Percentiles rank a stretch among this genome's conserved stretches.
Evolutionary conservation across 495 filamentous ascomycete species (phyloP).

Genomic region (Hypoxylon lenormandii): DNA sequence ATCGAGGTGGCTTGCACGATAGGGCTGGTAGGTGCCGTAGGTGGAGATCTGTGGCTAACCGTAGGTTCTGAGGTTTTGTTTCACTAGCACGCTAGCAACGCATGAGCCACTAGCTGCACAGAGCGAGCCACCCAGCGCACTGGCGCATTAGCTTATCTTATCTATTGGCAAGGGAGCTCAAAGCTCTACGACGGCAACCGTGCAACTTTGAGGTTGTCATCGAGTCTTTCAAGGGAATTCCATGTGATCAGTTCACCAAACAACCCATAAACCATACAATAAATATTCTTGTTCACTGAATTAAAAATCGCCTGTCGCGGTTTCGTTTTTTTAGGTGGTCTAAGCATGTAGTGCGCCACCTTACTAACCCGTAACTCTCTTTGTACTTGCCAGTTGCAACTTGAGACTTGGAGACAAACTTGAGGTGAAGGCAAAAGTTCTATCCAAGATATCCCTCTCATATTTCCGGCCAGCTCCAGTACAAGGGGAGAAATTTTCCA

Average conservation of each 20-base stretch:
- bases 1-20: background rate
- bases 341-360: background rate
- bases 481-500: background rate
- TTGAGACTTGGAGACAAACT: background rate
- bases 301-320: background rate
- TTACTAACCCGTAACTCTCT: constrained; percentile 1
- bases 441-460: too few species aligned
- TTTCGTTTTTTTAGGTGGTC: background rate
- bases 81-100: background rate
- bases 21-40: constrained; percentile 14
- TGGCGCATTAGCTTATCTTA: constrained; percentile 5
- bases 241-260: background rate
- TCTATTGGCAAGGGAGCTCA: background rate
- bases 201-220: constrained; percentile 4
- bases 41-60: constrained; percentile 19
- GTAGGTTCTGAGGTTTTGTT: background rate
- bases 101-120: constrained; percentile 18
- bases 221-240: background rate
- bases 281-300: too few species aligned
- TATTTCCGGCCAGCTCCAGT: background rate
- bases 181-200: background rate
- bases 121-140: background rate
- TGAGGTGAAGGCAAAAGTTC: background rate
- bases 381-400: background rate
- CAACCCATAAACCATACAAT: background rate